phyloP scores from a whole-genome alignment of 306 rosid genomes.

The Cotoneaster glaucophyllus region DNA sequence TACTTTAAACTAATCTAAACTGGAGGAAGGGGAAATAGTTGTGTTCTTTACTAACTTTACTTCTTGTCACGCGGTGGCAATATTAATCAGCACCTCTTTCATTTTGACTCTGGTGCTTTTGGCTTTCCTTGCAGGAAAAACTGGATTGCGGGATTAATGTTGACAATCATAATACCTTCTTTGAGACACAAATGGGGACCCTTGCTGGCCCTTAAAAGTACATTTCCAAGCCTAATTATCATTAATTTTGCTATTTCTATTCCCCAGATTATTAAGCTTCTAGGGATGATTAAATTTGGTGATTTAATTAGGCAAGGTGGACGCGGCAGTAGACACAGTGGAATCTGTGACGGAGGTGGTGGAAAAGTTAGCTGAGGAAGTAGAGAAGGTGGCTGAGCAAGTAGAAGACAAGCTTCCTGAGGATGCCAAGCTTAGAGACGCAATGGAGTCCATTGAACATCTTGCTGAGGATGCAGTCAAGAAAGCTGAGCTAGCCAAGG shows the following conservation, averaged over 20 bases:
- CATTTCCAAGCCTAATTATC: not conserved
- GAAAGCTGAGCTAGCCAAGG: slow-evolving; percentile 5
- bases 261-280: not conserved
- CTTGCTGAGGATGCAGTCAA: not conserved
- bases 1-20: too few species aligned
- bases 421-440: slow-evolving; percentile 6
- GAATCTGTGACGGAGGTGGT: slow-evolving; percentile 7
- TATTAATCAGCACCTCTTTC: not conserved
- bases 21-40: too few species aligned
- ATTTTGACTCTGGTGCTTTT: not conserved
- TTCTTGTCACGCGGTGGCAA: not conserved
- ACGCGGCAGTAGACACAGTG: not conserved
- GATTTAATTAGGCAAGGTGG: not conserved
- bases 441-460: slow-evolving; percentile 3
- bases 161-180: slow-evolving; percentile 1
- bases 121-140: not conserved
- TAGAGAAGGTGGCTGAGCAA: not conserved
- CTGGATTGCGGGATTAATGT: not conserved
- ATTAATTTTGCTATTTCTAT: not conserved
- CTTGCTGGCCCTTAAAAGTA: slow-evolving; percentile 1
- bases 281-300: not conserved
- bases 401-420: slow-evolving; percentile 2
- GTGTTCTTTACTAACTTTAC: not conserved
- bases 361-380: slow-evolving; percentile 6
- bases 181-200: slow-evolving; percentile 6